Evolutionary conservation across 2,329 filamentous ascomycete species (phyloP).

Genomic region (Penicillium thymicola): DNA sequence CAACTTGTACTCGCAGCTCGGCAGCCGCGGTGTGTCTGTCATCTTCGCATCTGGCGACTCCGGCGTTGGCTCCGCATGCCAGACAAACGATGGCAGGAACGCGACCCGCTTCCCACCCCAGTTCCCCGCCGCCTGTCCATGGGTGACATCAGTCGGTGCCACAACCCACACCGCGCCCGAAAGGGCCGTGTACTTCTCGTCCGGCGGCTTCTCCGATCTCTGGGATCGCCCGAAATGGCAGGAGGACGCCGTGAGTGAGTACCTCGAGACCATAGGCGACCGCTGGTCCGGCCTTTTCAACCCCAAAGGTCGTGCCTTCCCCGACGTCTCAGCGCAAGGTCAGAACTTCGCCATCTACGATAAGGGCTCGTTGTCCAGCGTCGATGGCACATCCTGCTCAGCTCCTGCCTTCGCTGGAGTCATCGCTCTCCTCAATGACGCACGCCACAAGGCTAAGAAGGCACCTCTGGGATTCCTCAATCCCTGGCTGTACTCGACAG

Average conservation of each 20-base stretch:
- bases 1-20: slow-evolving; percentile 49
- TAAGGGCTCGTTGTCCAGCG: slow-evolving; percentile 24
- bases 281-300: slow-evolving; percentile 33
- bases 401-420: slow-evolving; percentile 58
- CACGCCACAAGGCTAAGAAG: slow-evolving; percentile 50
- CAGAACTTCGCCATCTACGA: slow-evolving; percentile 32
- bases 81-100: slow-evolving; percentile 35
- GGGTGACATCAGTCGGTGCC: slow-evolving; percentile 43
- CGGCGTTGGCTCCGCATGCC: slow-evolving; percentile 41
- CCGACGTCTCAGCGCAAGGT: slow-evolving; percentile 42
- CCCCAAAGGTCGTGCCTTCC: slow-evolving; percentile 37
- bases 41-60: slow-evolving; percentile 51
- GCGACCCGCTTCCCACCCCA: slow-evolving; percentile 42
- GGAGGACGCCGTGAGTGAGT: slow-evolving; percentile 34
- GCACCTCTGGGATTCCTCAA: slow-evolving; percentile 57
- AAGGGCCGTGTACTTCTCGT: slow-evolving; percentile 40
- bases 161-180: slow-evolving; percentile 40
- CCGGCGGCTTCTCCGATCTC: slow-evolving; percentile 41
- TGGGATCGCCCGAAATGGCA: slow-evolving; percentile 38
- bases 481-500: slow-evolving; percentile 55
- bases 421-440: slow-evolving; percentile 62
- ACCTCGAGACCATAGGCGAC: slow-evolving; percentile 29
- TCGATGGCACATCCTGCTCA: slow-evolving; percentile 49
- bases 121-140: slow-evolving; percentile 41
- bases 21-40: slow-evolving; percentile 49